Base-by-base conservation (phyloP, 2,329 filamentous ascomycete genomes). In the Xylaria multiplex region DNA sequence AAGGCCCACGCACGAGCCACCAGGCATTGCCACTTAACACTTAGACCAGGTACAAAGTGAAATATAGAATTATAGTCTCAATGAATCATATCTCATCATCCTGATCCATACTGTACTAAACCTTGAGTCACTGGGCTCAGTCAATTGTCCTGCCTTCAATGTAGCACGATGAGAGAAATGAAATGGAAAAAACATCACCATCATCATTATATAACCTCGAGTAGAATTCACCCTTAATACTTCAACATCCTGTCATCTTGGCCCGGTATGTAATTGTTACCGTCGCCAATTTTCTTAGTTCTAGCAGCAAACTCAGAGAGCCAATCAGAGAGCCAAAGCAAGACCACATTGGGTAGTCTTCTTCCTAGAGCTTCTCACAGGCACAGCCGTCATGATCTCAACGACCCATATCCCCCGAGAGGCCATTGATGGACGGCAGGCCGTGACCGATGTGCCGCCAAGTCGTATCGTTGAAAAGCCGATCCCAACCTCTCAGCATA, bases 381-480 rank as follows among this genome's bases (percentile, higher is more conserved):
- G 45, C 14, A 42, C 52, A 35, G 27, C 62, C 70, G 59, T 42
- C 70, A 83, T 83, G 81, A 81, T 82, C 49, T 75, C 81, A 56
- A 76, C 81, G 53, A 73, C 69, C 8, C 71, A 72, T 42, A 62
- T 72, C 16, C 62, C 64, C 5, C 64, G 75, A 9, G 76, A 74
- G 22, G 74, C 74, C 40, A 69, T 69, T 65, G 77, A 77, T 66
- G 76, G 79, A 54, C 76, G 77, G 59, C 85, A 87, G 72, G 84
- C 83, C 19, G 82, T 85, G n/a, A 65, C 73, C 4, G 78, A 81
- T 70, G 76, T 82, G 0, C 72, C 81, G 1, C 62, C 79, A 37
- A 82, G 83, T 49, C 84, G 85, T 64, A 79, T 90, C 22, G 86
- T 91, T 37, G 77, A 85, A 65, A 90, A 89, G 74, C 92, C 92